phyloP scores from a whole-genome alignment of 768 basidiomycete species.

The Dentipellis sp. region DNA sequence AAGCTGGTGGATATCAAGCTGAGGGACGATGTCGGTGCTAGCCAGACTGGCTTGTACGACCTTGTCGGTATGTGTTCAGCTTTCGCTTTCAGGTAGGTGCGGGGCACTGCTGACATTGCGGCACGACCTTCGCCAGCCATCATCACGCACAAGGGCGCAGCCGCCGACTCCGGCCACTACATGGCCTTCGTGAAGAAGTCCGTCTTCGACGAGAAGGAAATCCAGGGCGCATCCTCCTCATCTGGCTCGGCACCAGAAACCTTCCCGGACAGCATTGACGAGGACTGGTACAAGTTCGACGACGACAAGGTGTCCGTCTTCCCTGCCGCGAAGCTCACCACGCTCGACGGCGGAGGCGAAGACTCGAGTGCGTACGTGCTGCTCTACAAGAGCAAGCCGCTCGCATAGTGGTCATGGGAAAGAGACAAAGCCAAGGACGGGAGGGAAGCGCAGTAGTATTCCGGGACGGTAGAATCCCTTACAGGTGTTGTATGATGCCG shows the following conservation, averaged over 20 bases:
- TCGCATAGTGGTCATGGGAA: slow-evolving; percentile 7
- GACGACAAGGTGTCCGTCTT: slow-evolving; percentile 91
- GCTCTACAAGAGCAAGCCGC: slow-evolving; percentile 62
- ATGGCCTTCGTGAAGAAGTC: slow-evolving; percentile 85
- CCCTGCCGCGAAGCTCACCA: slow-evolving; percentile 71
- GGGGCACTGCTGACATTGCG: neutral
- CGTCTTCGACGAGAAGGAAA: slow-evolving; percentile 30
- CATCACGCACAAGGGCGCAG: slow-evolving; percentile 94
- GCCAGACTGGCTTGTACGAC: slow-evolving; percentile 80
- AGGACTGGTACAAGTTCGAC: slow-evolving; percentile 95
- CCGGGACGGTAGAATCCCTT: too few species aligned
- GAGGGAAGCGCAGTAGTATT: too few species aligned
- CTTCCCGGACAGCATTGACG: slow-evolving; percentile 46
- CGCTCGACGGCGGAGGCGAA: slow-evolving; percentile 87
- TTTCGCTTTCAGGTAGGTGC: neutral
- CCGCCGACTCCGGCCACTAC: slow-evolving; percentile 93
- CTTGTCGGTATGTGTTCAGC: slow-evolving; percentile 59
- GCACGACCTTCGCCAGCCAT: slow-evolving; percentile 46
- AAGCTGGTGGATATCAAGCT: slow-evolving; percentile 53
- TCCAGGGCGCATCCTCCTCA: neutral
- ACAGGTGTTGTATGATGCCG: too few species aligned
- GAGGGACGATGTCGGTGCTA: slow-evolving; percentile 63
- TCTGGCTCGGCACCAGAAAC: neutral
- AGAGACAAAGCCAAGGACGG: too few species aligned
- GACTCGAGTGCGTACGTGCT: slow-evolving; percentile 87